Evolutionary conservation across 768 basidiomycete genomes (phyloP).

Genomic region (Trametes sanguinea): DNA sequence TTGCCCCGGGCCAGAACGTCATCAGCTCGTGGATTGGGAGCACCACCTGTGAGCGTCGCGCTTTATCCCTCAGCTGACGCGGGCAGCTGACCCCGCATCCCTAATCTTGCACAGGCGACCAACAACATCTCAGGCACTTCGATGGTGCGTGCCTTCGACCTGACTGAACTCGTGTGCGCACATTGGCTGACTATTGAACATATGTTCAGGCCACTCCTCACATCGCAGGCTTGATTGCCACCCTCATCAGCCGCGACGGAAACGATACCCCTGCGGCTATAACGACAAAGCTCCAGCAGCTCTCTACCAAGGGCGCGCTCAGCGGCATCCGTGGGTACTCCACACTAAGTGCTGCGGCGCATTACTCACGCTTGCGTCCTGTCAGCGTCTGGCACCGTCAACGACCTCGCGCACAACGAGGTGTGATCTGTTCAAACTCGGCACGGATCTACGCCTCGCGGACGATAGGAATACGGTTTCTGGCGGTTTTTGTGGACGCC

Average conservation of each 20-base stretch:
- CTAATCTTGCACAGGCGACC: not conserved
- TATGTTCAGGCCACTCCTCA: conserved; percentile 42
- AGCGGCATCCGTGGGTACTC: conserved; percentile 28
- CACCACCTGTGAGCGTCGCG: conserved; percentile 3
- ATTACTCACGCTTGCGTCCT: not conserved
- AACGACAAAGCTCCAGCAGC: conserved; percentile 29
- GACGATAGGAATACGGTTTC: not conserved
- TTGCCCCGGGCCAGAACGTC: conserved; percentile 39
- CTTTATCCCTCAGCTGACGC: not conserved
- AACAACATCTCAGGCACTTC: conserved; percentile 25
- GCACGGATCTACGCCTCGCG: not conserved
- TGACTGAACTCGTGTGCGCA: not conserved
- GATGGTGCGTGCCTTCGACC: conserved; percentile 13
- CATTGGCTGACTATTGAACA: conserved; percentile 19
- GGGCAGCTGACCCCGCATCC: not conserved
- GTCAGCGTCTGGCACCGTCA: conserved; percentile 5
- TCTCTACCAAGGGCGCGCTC: conserved; percentile 35
- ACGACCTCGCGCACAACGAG: conserved; percentile 13
- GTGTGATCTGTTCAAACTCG: not conserved
- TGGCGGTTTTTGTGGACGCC: not conserved
- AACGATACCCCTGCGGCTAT: conserved; percentile 36
- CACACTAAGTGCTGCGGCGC: not conserved
- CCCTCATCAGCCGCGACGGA: conserved; percentile 36
- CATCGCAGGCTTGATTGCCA: conserved; percentile 44
- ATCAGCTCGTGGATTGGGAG: conserved; percentile 17